Evolutionary conservation across 805 yeast species (phyloP).

Genomic region (Candida wancherniae): DNA sequence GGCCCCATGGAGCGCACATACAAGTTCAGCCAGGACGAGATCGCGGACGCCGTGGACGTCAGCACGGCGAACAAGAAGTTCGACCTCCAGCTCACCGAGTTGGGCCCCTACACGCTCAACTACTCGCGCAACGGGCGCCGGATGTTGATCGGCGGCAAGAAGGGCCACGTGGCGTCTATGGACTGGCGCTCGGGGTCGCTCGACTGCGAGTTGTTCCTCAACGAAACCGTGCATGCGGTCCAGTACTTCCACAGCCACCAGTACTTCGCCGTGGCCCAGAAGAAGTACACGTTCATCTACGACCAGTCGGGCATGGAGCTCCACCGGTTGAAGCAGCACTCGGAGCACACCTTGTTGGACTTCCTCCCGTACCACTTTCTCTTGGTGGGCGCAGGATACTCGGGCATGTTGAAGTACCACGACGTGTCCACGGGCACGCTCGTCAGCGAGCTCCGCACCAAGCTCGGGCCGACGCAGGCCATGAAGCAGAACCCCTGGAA

Average conservation of each 20-base stretch:
- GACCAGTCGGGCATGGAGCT: slow-evolving; percentile 88
- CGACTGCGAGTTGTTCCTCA: slow-evolving; percentile 75
- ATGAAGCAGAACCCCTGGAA: slow-evolving; percentile 94
- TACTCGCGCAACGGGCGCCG: slow-evolving; percentile 87
- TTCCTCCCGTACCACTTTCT: slow-evolving; percentile 91
- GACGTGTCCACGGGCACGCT: slow-evolving; percentile 91
- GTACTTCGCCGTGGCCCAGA: slow-evolving; percentile 94
- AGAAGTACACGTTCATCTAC: slow-evolving; percentile 87
- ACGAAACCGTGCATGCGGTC: slow-evolving; percentile 88
- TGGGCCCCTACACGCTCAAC: slow-evolving; percentile 82
- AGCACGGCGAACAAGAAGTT: slow-evolving; percentile 72
- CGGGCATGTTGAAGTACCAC: slow-evolving; percentile 86
- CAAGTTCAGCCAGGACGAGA: slow-evolving; percentile 78
- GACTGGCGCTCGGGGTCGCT: slow-evolving; percentile 90
- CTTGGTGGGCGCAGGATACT: slow-evolving; percentile 80
- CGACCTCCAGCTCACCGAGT: slow-evolving; percentile 64
- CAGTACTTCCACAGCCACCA: slow-evolving; percentile 90
- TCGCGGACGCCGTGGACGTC: slow-evolving; percentile 68
- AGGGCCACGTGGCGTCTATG: slow-evolving; percentile 93
- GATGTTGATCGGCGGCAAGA: slow-evolving; percentile 76
- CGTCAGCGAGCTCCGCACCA: slow-evolving; percentile 80
- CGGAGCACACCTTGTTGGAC: slow-evolving; percentile 77
- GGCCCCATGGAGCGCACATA: slow-evolving; percentile 85
- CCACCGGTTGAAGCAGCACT: slow-evolving; percentile 85
- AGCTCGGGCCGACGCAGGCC: slow-evolving; percentile 83